Percentiles rank a stretch among this genome's conserved stretches.
Evolutionary conservation across 345 rosid species (phyloP).

Genomic region (Eucalyptus erythrocorys): DNA sequence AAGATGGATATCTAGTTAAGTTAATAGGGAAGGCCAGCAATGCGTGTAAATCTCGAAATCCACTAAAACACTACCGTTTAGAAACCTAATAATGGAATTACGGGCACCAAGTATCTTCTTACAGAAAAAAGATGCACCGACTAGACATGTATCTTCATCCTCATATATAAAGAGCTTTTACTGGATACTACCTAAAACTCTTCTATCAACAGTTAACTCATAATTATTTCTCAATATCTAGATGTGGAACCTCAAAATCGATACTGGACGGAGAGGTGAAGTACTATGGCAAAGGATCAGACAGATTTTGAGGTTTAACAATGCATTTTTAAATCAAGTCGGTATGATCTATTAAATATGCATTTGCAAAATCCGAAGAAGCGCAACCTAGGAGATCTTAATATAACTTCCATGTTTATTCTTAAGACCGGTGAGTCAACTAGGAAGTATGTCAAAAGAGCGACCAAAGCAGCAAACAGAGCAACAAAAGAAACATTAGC

Average conservation of each 20-base stretch:
- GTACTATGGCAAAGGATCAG: background rate
- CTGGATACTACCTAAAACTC: background rate
- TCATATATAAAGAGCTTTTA: background rate
- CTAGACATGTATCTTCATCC: background rate
- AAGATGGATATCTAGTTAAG: background rate
- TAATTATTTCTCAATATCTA: accelerated
- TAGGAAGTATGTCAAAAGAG: background rate
- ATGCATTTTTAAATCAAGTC: no score
- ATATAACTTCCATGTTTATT: background rate
- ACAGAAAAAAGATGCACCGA: background rate
- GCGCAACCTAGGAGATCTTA: background rate
- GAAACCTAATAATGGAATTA: background rate
- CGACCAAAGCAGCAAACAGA: background rate
- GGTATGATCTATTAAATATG: no score
- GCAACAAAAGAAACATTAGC: background rate
- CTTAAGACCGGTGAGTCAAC: background rate
- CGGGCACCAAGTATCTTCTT: background rate
- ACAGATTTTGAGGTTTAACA: background rate
- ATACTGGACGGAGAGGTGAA: background rate
- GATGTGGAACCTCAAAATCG: background rate
- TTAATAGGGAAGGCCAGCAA: background rate
- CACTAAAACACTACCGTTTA: background rate
- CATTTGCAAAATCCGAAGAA: accelerated
- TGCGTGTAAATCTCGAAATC: background rate
- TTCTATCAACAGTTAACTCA: background rate